phyloP scores from a whole-genome alignment of 2,329 filamentous ascomycete genomes.

The Ophiostoma piceae region DNA sequence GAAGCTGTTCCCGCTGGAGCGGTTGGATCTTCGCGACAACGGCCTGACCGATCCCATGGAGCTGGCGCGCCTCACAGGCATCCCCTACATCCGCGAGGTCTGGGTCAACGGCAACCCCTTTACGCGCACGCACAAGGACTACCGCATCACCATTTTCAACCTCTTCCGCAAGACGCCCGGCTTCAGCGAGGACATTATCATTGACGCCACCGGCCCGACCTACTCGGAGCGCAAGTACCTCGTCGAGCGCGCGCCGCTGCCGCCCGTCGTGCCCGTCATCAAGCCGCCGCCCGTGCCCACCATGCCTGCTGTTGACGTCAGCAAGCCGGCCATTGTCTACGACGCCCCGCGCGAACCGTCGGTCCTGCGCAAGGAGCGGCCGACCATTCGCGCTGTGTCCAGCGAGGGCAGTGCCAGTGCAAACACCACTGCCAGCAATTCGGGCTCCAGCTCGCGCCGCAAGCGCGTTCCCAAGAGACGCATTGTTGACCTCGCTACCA shows the following conservation, averaged over 20 bases:
- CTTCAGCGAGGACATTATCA: conserved; percentile 82
- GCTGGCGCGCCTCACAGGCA: conserved; percentile 78
- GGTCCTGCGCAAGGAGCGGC: conserved; percentile 56
- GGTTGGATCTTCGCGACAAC: conserved; percentile 88
- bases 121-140: conserved; percentile 76
- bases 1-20: conserved; percentile 78
- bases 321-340: conserved; percentile 60
- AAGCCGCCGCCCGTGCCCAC: conserved; percentile 59
- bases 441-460: conserved; percentile 48
- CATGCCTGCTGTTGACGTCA: conserved; percentile 58
- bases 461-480: conserved; percentile 56
- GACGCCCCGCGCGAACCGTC: conserved; percentile 45
- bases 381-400: conserved; percentile 47
- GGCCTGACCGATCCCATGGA: conserved; percentile 85
- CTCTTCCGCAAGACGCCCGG: conserved; percentile 86
- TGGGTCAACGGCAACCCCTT: conserved; percentile 93
- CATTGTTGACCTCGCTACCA: conserved; percentile 59
- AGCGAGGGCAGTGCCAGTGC: conserved; percentile 43
- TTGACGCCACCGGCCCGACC: conserved; percentile 78
- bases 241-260: conserved; percentile 72
- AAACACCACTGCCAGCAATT: neutral
- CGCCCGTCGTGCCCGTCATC: conserved; percentile 70
- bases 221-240: conserved; percentile 81
- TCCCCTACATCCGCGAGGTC: conserved; percentile 86
- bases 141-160: conserved; percentile 90